Percentiles rank a stretch among this genome's conserved stretches.
phyloP scores from a whole-genome alignment of 2,329 filamentous ascomycete genomes.

The Fusarium brachygibbosum region DNA sequence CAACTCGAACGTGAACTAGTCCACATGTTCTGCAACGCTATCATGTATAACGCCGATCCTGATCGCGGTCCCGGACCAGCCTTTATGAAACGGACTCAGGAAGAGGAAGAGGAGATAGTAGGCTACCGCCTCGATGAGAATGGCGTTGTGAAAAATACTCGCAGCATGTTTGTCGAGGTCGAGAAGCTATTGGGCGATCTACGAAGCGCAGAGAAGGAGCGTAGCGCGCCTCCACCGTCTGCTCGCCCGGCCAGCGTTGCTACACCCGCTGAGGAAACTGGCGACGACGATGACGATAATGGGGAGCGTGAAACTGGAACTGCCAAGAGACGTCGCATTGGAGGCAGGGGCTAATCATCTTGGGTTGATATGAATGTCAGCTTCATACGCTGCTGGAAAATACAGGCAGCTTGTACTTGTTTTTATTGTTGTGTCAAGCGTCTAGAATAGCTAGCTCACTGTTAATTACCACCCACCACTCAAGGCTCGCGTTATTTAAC shows the following conservation, averaged over 20 bases:
- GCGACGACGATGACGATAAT: conserved; percentile 65
- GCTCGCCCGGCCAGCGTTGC: conserved; percentile 56
- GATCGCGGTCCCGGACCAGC: conserved; percentile 75
- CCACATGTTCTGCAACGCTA: conserved; percentile 97
- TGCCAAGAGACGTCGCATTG: conserved; percentile 55
- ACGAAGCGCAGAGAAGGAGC: conserved; percentile 77
- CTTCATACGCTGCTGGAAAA: conserved; percentile 27
- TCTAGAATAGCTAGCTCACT: conserved; percentile 44
- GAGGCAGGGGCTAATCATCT: conserved; percentile 51
- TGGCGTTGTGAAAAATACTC: conserved; percentile 86
- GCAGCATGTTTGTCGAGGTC: conserved; percentile 90
- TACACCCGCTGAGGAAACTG: conserved; percentile 61
- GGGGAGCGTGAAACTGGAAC: conserved; percentile 58
- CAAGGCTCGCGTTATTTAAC: conserved; percentile 23
- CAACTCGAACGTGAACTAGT: conserved; percentile 94
- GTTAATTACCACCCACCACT: conserved; percentile 42
- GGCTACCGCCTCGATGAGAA: conserved; percentile 82
- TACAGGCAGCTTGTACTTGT: conserved; percentile 40
- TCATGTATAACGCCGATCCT: conserved; percentile 96
- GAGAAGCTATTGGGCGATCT: conserved; percentile 83
- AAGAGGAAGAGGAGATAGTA: conserved; percentile 62
- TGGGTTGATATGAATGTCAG: conserved; percentile 27
- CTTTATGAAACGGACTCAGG: conserved; percentile 65
- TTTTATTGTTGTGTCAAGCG: conserved; percentile 44
- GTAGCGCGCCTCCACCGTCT: conserved; percentile 54